Base-by-base conservation (phyloP, 768 basidiomycete genomes). In the Psilocybe sp. region DNA sequence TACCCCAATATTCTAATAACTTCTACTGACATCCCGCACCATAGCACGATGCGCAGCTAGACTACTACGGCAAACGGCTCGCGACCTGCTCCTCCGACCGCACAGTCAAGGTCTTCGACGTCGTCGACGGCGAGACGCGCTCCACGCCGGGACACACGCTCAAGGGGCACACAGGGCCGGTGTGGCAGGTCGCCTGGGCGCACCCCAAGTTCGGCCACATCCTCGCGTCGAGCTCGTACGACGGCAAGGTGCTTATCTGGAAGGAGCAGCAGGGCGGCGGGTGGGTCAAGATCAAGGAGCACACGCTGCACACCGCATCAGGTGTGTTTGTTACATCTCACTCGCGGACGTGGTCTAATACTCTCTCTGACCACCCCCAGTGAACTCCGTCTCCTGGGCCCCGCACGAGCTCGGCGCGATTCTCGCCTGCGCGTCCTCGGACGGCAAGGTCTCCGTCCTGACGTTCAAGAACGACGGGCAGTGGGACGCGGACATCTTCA, bases 361-460 rank as follows among this genome's bases (percentile, higher is more conserved):
- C 33, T 16, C 34, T 32, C 45, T 39, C n/a, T 43, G 23, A 33
- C 28, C 11, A 32, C 33, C 42, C 8, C 4, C 40, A 96, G 96
- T 98, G 43, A 99, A 99, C 72, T 95, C 95, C 1, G 88, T 98
- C 16, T 92, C 92, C 0, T 99, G 97, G 97, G 96, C 96, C n/a
- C 94, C 97, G 2, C 94, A 97, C 59, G 96, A 98, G 64, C 81
- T 98, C 12, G 97, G 96, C 32, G 92, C 97, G 1, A 95, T 98
- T 54, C 78, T 98, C 36, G 96, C 93, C 4, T 99, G 97, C 63
- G 96, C 96, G 1, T 95, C 92, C 16, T 96, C 92, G 1, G 97
- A 99, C 67, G 95, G 96, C 55, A 96, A 95, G 65, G 80, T 99
- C 37, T 98, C 96, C 8, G 94, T 99, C 34, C 75, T 99, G 47